Evolutionary conservation across 306 rosid genomes (phyloP).

Genomic region (Citrullus amarus): DNA sequence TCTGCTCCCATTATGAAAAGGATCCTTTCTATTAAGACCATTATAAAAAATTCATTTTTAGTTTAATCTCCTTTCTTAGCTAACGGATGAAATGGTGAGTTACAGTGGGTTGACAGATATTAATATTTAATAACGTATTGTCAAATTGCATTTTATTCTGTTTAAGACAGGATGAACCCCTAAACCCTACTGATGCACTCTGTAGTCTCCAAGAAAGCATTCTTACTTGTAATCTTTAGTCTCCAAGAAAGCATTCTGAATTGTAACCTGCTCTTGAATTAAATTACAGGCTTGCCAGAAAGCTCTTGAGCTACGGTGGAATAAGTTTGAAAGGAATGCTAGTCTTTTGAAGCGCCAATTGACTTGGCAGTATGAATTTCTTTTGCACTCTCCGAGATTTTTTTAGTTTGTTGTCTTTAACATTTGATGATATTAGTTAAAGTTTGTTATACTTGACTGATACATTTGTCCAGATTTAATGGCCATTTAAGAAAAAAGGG

Average conservation of each 20-base stretch:
- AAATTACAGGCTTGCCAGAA: constrained; percentile 53
- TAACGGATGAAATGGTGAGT: not conserved
- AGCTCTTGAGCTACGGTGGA: constrained; percentile 41
- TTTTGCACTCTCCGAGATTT: not conserved
- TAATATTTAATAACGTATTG: not conserved
- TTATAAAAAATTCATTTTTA: not conserved
- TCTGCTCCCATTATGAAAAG: not conserved
- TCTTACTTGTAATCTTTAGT: not conserved
- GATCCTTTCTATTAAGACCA: not conserved
- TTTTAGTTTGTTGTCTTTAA: not conserved
- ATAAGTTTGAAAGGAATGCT: constrained; percentile 55
- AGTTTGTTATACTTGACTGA: not conserved
- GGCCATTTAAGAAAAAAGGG: constrained; percentile 75
- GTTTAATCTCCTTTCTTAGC: not conserved
- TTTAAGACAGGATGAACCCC: not conserved
- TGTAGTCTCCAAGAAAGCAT: not conserved
- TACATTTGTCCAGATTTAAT: constrained; percentile 44
- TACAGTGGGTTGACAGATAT: not conserved
- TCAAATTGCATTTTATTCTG: not conserved
- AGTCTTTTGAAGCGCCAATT: constrained; percentile 47
- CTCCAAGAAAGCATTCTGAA: not conserved
- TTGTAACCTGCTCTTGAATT: not conserved
- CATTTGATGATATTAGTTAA: not conserved
- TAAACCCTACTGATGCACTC: not conserved
- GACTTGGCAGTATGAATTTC: constrained; percentile 68